Base-by-base conservation (phyloP, 169 alveolate genomes). In the Miamiensis avidus region DNA sequence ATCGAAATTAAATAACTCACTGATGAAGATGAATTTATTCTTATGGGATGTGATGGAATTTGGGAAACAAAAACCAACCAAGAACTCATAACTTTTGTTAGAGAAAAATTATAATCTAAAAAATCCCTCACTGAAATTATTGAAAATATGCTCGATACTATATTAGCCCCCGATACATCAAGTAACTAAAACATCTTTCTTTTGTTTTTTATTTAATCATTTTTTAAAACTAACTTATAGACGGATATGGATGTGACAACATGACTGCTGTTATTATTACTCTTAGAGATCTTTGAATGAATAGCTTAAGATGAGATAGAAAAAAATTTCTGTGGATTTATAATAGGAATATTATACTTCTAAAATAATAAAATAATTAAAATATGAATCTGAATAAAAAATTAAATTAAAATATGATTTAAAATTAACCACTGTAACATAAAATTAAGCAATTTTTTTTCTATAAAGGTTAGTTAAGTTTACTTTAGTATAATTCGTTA, bases 31-130 rank as follows among this genome's bases (percentile, higher is more conserved):
- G 99, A 98, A 89, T 99, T 99, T 90, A 91, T 98, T 74, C 93
- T 99, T 34, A 96, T 99, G 83, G 99, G 99, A n/a, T 99, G 99
- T 95, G 99, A 98, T 93, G 99, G 99, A 25, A 98, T 99, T 29
- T 99, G 99, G 99, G 99, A 99, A 91, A 98, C 99, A 83, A 91
- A 98, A 64, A 95, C 95, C 75, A 96, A 96, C 82, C 98, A 98
- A 89, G 96, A 98, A 74, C 98, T 98, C 49, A 99, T 98, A 49
- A 97, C 96, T 74, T 95, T 93, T 86, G 96, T 98, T 11, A 82
- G 83, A 28, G 65, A 75, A 34, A 75, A 85, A 76, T 28, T 89
- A 29, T 77, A 78, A 28, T 34, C 49, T 26, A 75, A 75, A 65
- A 27, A 31, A 28, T 78, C 82, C 31, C 33, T 82, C 29, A 75